Evolutionary conservation across 441 rosid genomes (phyloP).

Genomic region (Arabidopsis hybrid): DNA sequence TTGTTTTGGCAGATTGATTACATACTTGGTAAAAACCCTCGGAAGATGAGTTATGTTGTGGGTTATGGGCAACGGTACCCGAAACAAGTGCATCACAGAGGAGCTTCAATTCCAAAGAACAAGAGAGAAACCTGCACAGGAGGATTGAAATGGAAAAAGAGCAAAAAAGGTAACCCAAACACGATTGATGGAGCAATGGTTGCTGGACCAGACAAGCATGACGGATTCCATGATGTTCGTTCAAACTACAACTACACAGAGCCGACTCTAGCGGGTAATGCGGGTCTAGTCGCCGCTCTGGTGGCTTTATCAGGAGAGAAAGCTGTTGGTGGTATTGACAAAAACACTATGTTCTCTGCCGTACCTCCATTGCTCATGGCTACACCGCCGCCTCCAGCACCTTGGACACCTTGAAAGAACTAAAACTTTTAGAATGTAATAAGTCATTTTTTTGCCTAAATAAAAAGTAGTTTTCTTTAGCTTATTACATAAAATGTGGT

Average conservation of each 20-base stretch:
- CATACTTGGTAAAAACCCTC: conserved; percentile 93
- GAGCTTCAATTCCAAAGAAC: conserved; percentile 86
- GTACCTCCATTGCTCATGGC: conserved; percentile 95
- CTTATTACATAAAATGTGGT: conserved; percentile 11
- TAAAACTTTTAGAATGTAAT: conserved; percentile 15
- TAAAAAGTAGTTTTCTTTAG: neutral
- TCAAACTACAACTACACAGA: conserved; percentile 92
- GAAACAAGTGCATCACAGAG: conserved; percentile 85
- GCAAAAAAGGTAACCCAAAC: conserved; percentile 77
- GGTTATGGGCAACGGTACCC: conserved; percentile 87
- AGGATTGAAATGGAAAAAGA: conserved; percentile 91
- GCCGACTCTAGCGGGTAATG: conserved; percentile 94
- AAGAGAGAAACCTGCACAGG: conserved; percentile 86
- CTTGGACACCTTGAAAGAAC: conserved; percentile 80
- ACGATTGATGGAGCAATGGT: conserved; percentile 91
- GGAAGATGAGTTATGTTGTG: conserved; percentile 88
- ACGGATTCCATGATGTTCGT: conserved; percentile 85
- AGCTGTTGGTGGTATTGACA: conserved; percentile 62
- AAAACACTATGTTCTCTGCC: conserved; percentile 88
- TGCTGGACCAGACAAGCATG: conserved; percentile 91
- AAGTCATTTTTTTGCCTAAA: conserved; percentile 4
- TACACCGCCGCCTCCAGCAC: conserved; percentile 97
- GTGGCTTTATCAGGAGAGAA: conserved; percentile 77
- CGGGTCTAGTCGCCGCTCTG: conserved; percentile 90
- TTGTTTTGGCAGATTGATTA: conserved; percentile 69